phyloP scores from a whole-genome alignment of 2,329 filamentous ascomycete species.

The Trichoderma sp. region DNA sequence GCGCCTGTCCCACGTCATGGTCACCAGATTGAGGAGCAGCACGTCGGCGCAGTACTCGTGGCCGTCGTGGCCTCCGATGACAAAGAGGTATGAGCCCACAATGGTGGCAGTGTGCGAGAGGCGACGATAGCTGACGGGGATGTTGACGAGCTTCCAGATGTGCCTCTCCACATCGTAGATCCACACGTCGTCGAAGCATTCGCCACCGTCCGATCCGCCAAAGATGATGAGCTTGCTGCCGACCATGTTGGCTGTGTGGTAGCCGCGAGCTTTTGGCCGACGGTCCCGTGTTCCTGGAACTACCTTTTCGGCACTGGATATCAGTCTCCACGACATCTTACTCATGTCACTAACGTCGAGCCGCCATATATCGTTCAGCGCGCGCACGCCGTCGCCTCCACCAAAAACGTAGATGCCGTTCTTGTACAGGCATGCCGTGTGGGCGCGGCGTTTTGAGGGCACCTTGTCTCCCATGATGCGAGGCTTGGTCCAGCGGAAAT shows the following conservation, averaged over 20 bases:
- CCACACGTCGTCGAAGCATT: conserved; percentile 74
- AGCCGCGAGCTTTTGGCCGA: conserved; percentile 65
- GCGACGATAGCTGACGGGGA: conserved; percentile 63
- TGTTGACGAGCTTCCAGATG: conserved; percentile 60
- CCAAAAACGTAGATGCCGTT: conserved; percentile 73
- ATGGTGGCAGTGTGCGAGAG: conserved; percentile 70
- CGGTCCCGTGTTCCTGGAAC: conserved; percentile 37
- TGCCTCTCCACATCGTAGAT: conserved; percentile 68
- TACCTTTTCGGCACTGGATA: conserved; percentile 52
- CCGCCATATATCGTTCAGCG: conserved; percentile 72
- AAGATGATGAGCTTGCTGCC: conserved; percentile 72
- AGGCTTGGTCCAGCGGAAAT: conserved; percentile 66
- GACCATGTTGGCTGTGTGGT: conserved; percentile 74
- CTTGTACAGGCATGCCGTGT: conserved; percentile 71
- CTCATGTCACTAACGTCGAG: conserved; percentile 66
- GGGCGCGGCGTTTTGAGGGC: conserved; percentile 64
- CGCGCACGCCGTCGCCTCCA: conserved; percentile 68
- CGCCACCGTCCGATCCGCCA: conserved; percentile 68
- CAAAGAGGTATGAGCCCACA: conserved; percentile 69
- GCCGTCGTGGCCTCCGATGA: conserved; percentile 70
- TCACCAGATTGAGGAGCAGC: conserved; percentile 68
- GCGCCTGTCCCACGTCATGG: conserved; percentile 72
- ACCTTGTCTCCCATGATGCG: conserved; percentile 58
- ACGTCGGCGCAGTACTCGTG: conserved; percentile 71
- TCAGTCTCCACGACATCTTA: conserved; percentile 69